phyloP scores from a whole-genome alignment of 2,329 filamentous ascomycete genomes.

The Diaporthe australafricana region DNA sequence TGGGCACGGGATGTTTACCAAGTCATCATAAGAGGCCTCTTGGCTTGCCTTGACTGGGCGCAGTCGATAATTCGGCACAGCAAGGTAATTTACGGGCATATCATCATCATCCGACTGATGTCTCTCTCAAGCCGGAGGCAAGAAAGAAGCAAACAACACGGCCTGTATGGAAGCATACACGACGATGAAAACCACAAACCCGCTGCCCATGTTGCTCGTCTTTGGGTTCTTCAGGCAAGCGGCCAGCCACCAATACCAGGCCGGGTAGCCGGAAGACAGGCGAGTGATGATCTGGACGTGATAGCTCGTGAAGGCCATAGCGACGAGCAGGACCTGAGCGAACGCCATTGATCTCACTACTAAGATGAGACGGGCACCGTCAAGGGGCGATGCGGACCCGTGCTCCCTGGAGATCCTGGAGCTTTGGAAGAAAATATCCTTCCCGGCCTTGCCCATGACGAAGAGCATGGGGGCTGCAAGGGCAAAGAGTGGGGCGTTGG shows the following conservation, averaged over 20 bases:
- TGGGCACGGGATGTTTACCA: too few relatives aligned
- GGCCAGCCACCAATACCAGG: conserved; percentile 90
- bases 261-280: conserved; percentile 85
- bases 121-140: conserved; percentile 81
- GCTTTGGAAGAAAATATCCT: conserved; percentile 47
- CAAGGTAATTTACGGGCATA: too few relatives aligned
- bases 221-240: conserved; percentile 52
- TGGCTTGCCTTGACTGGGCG: not conserved
- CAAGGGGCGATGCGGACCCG: not conserved
- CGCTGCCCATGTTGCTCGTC: conserved; percentile 41
- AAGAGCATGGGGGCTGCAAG: conserved; percentile 83
- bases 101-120: not conserved
- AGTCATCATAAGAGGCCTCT: not conserved
- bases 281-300: conserved; percentile 96
- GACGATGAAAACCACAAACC: conserved; percentile 74
- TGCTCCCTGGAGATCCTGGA: conserved; percentile 7
- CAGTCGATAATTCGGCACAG: too few relatives aligned
- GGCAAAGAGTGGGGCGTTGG: conserved; percentile 88
- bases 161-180: conserved; percentile 88
- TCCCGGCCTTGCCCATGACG: conserved; percentile 73
- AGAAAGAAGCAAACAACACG: conserved; percentile 86
- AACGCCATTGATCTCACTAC: conserved; percentile 71
- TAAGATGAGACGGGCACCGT: conserved; percentile 37
- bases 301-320: conserved; percentile 80
- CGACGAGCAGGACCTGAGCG: conserved; percentile 77